Conservation (phyloP, 2,329 filamentous ascomycete species). For the Didymella arachidicola region DNA sequence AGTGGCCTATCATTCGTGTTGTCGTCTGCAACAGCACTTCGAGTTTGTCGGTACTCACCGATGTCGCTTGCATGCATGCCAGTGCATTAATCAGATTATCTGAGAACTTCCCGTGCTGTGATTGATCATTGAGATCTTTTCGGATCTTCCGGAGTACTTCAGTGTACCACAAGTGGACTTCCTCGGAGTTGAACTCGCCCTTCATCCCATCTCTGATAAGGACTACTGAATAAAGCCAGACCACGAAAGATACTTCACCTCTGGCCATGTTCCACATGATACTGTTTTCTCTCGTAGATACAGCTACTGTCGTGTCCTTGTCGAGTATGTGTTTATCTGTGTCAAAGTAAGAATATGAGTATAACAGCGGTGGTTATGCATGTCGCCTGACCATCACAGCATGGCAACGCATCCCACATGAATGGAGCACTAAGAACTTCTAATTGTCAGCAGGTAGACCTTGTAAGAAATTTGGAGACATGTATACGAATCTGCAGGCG, state of each 20-base stretch:
- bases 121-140: background rate
- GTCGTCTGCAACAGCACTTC: background rate
- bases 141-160: background rate
- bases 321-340: background rate
- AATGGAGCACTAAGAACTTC: background rate
- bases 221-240: background rate
- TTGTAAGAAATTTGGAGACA: background rate
- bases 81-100: background rate
- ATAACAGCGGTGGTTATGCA: too few relatives aligned
- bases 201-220: background rate
- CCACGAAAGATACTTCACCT: background rate
- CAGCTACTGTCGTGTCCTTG: background rate
- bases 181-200: background rate
- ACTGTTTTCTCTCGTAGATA: background rate
- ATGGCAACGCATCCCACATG: background rate
- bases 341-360: background rate
- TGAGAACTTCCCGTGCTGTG: background rate
- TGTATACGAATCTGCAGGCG: too few relatives aligned
- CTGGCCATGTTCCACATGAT: constrained; percentile 1
- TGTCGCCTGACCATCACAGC: background rate
- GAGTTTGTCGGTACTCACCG: background rate
- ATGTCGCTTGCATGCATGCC: background rate
- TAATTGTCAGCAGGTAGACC: background rate
- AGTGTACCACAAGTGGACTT: background rate
- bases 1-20: background rate